Base-by-base conservation (phyloP, 2,329 filamentous ascomycete species). In the Aureobasidium sp. region DNA sequence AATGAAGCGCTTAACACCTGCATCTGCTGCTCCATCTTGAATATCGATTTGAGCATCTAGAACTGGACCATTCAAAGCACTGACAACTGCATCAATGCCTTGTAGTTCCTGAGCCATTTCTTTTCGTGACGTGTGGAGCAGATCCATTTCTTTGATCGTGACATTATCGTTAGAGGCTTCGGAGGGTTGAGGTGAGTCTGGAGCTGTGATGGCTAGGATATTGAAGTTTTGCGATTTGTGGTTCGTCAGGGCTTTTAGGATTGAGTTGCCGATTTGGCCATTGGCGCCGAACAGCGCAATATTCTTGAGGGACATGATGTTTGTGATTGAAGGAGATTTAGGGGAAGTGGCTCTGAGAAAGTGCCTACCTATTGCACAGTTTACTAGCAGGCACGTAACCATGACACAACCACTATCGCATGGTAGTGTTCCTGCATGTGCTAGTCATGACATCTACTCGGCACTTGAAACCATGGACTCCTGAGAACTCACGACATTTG, bases 41-140 rank as follows among this genome's bases (percentile, higher is more conserved):
- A 62, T 62, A 16, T 44, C 27, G 21, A 30, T 45, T 42, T 64
- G 57, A 16, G 57, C 42, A 7, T 60, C 34, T n/a, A 60, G 57
- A 68, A 68, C 64, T 29, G 65, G 62, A 0, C 67, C 67, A 39
- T 66, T 68, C 29, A 72, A 54, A 0, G 68, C 66, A 59, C 65
- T 69, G 30, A 72, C 57, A 0, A 70, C 62, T 2, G 63, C 67
- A 45, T 70, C 66, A 6, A 68, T 67, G 1, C 66, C 67, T 42
- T 59, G 36, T 7, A 70, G 57, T 3, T 57, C 47, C 2, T 63
- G 25, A 1, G 62, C 63, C 5, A 70, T 49, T 2, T 64, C 57
- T 3, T 63, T 60, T 5, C 54, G 32, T 6, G 57, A 64, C 6
- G 64, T 30, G 9, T 60, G 45, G 1, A 57, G 34, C 1, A 65